phyloP scores from a whole-genome alignment of 768 basidiomycete species.

The Russula lepida region DNA sequence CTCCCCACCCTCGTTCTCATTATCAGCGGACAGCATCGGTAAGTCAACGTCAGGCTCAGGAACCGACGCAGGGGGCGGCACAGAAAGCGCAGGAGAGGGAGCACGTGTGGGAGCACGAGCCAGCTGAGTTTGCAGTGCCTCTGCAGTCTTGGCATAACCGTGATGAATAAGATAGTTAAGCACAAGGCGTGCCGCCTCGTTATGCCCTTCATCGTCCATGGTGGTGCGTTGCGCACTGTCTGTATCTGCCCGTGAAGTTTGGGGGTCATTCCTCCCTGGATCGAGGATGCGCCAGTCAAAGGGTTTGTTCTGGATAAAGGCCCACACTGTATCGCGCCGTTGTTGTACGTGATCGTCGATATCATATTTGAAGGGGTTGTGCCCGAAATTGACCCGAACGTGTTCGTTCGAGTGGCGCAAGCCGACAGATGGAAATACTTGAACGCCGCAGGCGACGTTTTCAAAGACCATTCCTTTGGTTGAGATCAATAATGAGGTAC shows the following conservation, averaged over 20 bases:
- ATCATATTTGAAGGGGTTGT: constrained; percentile 78
- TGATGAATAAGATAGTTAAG: constrained; percentile 76
- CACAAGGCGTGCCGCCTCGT: constrained; percentile 57
- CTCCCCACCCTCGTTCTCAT: constrained; percentile 36
- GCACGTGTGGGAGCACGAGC: constrained; percentile 6
- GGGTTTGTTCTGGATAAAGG: constrained; percentile 50
- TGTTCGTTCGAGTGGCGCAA: constrained; percentile 73
- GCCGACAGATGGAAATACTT: constrained; percentile 83
- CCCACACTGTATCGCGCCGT: constrained; percentile 58
- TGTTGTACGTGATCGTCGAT: constrained; percentile 81
- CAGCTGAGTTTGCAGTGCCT: constrained; percentile 51
- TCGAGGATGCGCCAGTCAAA: constrained; percentile 38
- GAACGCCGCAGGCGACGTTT: constrained; percentile 53
- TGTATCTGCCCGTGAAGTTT: constrained; percentile 24
- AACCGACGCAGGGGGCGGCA: constrained; percentile 14
- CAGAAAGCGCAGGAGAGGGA: constrained; percentile 17
- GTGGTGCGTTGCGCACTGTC: constrained; percentile 39
- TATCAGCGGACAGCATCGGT: constrained; percentile 20
- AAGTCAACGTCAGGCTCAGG: constrained; percentile 18
- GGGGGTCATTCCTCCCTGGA: constrained; percentile 13
- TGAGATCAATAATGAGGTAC: constrained; percentile 14
- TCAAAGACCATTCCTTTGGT: constrained; percentile 59
- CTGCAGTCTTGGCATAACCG: constrained; percentile 67
- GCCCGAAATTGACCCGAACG: constrained; percentile 83
- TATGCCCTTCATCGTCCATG: constrained; percentile 29